Base-by-base conservation (phyloP, 495 filamentous ascomycete genomes). In the Chaetomium tenue region DNA sequence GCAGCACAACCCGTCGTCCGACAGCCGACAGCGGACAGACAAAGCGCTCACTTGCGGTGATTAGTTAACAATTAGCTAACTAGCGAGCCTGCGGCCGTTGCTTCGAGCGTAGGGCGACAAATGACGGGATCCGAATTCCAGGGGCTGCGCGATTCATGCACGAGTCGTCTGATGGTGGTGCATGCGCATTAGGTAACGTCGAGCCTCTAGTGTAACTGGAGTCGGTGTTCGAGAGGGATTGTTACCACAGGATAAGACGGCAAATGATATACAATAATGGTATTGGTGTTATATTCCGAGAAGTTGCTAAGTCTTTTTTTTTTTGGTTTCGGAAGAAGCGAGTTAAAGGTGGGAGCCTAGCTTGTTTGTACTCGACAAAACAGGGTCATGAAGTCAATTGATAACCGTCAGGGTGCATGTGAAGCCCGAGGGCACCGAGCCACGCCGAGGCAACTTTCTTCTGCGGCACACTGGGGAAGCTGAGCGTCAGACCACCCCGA, bases 391-490 rank as follows among this genome's bases (percentile, higher is more conserved):
- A 66, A 52, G 54, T 59, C 64, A 63, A 60, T n/a, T 22, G 8
- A 18, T 23, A 57, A 51, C 53, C 37, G 50, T 51, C 60, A 50
- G 16, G 56, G 61, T 53, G 60, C 68, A 70, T 70, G 68, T 70
- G 68, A 70, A 70, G 66, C 68, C 60, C 37, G 59, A 52, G 58
- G 61, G 42, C 59, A 66, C 68, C 68, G 65, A 67, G 51, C 52
- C 53, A 42, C 61, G 65, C 68, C 68, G 64, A 67, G 68, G 68
- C 64, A 70, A 60, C 44, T 55, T 12, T 25, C 20, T 39, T 25
- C 26, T 33, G 1, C 3, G 22, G 5, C 40, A 13, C 8, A 30
- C n/a, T 48, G 20, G 30, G 7, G 20, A 46, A 40, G 16, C 15
- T 3, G 18, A 11, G 20, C 18, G 56, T 64, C 54, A 58, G 55